Base-by-base conservation (phyloP, 1,139 yeast genomes). In the Yamadazyma taylorii region DNA sequence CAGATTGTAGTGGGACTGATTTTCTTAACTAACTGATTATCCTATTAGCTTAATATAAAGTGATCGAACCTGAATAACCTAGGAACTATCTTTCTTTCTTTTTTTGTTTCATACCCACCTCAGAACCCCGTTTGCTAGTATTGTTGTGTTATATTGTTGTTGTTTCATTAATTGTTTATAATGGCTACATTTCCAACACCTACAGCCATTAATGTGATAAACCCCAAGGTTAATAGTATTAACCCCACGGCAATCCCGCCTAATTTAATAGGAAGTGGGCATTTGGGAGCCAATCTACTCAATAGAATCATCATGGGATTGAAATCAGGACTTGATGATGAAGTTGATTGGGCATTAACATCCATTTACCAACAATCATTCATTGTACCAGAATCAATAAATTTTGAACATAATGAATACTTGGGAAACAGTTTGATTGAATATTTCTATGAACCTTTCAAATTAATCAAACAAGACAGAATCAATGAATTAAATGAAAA, bases 221-320 rank as follows among this genome's bases (percentile, higher is more conserved):
- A 27, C 5, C 16, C 30, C n/a, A 27, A 27, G 30, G n/a, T 27
- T 9, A 9, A 11, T 8, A 16, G 12, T 17, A 12, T 12, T 9
- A 27, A 27, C 16, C 11, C 21, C 12, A 17, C 30, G 10, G 13
- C 10, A n/a, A 16, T 9, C 5, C n/a, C 19, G 8, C 30, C 30
- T 3, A 29, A 29, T 21, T 29, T 29, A 21, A 37, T 47, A 34
- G 81, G 82, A 10, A 60, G 66, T 11, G 78, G 78, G 24, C 72
- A 67, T 45, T 66, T 70, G 35, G 88, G 88, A 7, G 69, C 75
- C 4, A 77, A 75, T 33, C 77, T 79, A 37, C 61, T 79, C 51
- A 70, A 70, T 29, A 67, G 95, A 37, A 75, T 85, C 34, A 65
- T 69, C 35, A 73, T 85, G 79, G 76, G 89, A 2, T 73, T 85